Base-by-base conservation (phyloP, 129 eudicot species). In the Pulicaria dysenterica region DNA sequence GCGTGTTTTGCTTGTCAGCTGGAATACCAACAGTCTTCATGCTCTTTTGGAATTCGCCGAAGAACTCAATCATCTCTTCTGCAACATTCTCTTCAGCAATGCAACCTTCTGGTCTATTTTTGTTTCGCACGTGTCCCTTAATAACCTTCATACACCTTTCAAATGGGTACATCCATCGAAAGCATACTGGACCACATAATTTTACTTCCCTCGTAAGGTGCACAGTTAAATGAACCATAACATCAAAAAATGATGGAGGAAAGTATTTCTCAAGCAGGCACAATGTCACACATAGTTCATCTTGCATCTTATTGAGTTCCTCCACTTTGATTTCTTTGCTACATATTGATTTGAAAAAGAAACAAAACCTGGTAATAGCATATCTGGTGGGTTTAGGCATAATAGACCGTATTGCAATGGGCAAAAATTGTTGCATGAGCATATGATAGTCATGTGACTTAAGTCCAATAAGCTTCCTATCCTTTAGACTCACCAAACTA, bases 141-240 rank as follows among this genome's bases (percentile, higher is more conserved):
- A 49, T 49, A 49, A 49, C 17, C 15, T 49, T 49, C 55, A 49
- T 49, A 49, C 16, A 49, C 55, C 55, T 49, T 49, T 49, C 55
- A 49, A 48, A 48, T 1, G 54, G 54, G 11, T 46, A 46, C 50
- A 7, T 46, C 50, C 12, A 46, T 3, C 50, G 50, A 8, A 46
- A 46, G 50, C 50, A 46, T 7, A 46, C 11, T 46, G 50, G 50
- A 3, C 50, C 50, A 46, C 50, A 46, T 46, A 46, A 46, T 46
- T 46, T 46, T 46, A 46, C 50, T 13, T 46, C 50, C 12, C 50
- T 46, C 1, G 50, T 46, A 46, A 46, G 50, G 50, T 46, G 50
- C 9, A 46, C 50, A 8, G 13, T 8, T 8, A 46, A 46, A 46
- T 46, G 50, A 8, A 7, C 12, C 50, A 46, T 46, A 46, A 46